These are phyloP conservation scores for Phyllosticta citribraziliensis DNA, from an alignment of 2,329 filamentous ascomycete genomes.

Conservation along the genomic window DNA sequence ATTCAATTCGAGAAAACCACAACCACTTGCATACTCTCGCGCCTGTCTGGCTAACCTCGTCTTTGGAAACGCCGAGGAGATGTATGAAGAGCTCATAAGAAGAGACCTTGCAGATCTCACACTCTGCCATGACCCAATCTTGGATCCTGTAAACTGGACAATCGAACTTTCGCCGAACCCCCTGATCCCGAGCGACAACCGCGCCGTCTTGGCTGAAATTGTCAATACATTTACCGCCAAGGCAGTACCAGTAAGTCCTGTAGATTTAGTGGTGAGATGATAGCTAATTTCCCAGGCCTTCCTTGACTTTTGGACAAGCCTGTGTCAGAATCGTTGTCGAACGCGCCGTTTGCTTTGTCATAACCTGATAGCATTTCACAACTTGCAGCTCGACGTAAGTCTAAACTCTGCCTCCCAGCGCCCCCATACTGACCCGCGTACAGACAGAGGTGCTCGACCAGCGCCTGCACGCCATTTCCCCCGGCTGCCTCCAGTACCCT, in stretches of 20 bases:
- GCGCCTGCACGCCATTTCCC: constrained; percentile 50
- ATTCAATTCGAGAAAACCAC: constrained; percentile 69
- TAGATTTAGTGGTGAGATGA: background rate
- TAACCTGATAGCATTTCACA: constrained; percentile 72
- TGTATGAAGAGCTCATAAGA: constrained; percentile 66
- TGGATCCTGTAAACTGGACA: constrained; percentile 65
- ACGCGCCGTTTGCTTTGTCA: constrained; percentile 85
- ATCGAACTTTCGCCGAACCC: constrained; percentile 47
- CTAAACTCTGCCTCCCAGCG: too few species aligned
- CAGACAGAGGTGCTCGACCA: constrained; percentile 61
- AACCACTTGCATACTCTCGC: constrained; percentile 75
- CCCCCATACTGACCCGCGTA: background rate
- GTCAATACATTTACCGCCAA: constrained; percentile 60
- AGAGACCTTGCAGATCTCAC: constrained; percentile 72
- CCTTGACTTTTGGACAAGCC: constrained; percentile 56
- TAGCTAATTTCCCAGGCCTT: constrained; percentile 12
- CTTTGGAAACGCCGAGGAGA: constrained; percentile 54
- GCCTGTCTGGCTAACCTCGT: constrained; percentile 68
- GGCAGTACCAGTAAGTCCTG: constrained; percentile 33
- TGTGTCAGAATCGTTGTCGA: constrained; percentile 85
- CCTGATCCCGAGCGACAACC: constrained; percentile 54
- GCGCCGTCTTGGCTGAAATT: constrained; percentile 60
- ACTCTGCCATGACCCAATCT: constrained; percentile 59
- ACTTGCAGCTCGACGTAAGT: constrained; percentile 63
- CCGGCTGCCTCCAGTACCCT: constrained; percentile 55